Base-by-base conservation (phyloP, 2,329 filamentous ascomycete species). In the Tolypocladium tundrense region DNA sequence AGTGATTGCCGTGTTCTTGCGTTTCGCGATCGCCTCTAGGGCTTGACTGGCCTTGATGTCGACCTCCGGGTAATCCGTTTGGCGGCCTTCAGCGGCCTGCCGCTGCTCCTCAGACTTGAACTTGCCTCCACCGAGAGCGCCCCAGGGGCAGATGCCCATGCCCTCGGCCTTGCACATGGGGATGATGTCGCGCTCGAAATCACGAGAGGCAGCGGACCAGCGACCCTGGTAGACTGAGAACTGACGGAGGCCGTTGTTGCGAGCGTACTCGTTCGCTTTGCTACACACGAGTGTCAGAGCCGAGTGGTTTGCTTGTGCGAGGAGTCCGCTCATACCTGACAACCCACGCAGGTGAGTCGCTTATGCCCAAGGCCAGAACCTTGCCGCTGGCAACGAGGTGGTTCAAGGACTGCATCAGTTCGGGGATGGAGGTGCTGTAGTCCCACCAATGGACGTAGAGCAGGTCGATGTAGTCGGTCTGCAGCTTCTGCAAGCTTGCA, bases 321-420 rank as follows among this genome's bases (percentile, higher is more conserved):
- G 31, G n/a, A 37, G 14, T 35, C 35, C 8, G 31, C 33, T 41
- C 68, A 37, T 59, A 75, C 71, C 73, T 77, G 33, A 87, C 85
- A 21, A 87, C 70, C 86, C 86, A 90, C 10, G 87, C 87, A 0
- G 87, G 87, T 0, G 83, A 84, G 63, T 90, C 86, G 48, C 79
- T 84, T 68, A 88, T 77, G 2, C 87, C 87, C 0, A 90, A 75
- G 62, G 88, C 88, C 19, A 75, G 58, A 0, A 89, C 84, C 63
- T 88, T 88, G 21, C 86, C 84, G 7, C 76, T 67, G 0, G 68
- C 59, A 1, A 88, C 83, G 13, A 88, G 73, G 24, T 77, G 72
- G 66, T 88, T 86, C 50, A 89, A 75, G 1, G 79, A 79, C 59
- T 88, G 83, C 87, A 90, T 90, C 52, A 90, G 56, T 65, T 90